These are phyloP conservation scores for Diutina sp. DNA, from an alignment of 1,139 yeast genomes.

Conservation along the genomic window DNA sequence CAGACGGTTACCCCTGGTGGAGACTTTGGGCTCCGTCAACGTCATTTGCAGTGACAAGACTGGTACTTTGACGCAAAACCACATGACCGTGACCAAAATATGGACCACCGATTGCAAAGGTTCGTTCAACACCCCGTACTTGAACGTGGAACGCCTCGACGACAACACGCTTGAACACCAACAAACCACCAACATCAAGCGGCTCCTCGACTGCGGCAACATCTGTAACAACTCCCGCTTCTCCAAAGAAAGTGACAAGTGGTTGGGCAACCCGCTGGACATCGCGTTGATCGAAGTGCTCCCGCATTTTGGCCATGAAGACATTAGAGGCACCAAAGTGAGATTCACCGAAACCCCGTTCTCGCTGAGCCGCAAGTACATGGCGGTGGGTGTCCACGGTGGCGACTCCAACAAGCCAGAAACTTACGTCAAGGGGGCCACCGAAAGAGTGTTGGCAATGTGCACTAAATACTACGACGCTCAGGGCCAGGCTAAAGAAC, in stretches of 20 bases:
- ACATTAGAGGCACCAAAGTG: slow-evolving; percentile 44
- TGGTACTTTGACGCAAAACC: slow-evolving; percentile 89
- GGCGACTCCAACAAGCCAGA: slow-evolving; percentile 45
- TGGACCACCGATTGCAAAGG: slow-evolving; percentile 70
- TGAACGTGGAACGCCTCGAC: slow-evolving; percentile 36
- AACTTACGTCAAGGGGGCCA: slow-evolving; percentile 80
- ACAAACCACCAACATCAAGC: slow-evolving; percentile 38
- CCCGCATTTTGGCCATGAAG: slow-evolving; percentile 58
- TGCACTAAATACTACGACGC: slow-evolving; percentile 49
- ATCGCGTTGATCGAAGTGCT: slow-evolving; percentile 75
- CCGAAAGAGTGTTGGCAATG: slow-evolving; percentile 55
- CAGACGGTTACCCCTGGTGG: slow-evolving; percentile 86
- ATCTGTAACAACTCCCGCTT: slow-evolving; percentile 73
- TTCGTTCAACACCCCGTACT: slow-evolving; percentile 30
- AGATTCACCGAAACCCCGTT: slow-evolving; percentile 73
- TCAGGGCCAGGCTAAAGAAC: slow-evolving; percentile 38
- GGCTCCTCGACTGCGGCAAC: slow-evolving; percentile 54
- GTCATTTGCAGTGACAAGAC: slow-evolving; percentile 94
- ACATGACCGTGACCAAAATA: slow-evolving; percentile 79
- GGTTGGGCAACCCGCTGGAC: slow-evolving; percentile 88
- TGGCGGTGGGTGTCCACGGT: slow-evolving; percentile 65
- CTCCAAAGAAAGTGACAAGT: slow-evolving; percentile 58
- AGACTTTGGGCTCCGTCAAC: slow-evolving; percentile 88
- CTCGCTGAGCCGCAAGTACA: slow-evolving; percentile 71
- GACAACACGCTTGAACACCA: slow-evolving; percentile 27